Percentiles rank a stretch among this genome's conserved stretches.
phyloP scores from a whole-genome alignment of 345 rosid genomes.

The Kernera saxatilis region DNA sequence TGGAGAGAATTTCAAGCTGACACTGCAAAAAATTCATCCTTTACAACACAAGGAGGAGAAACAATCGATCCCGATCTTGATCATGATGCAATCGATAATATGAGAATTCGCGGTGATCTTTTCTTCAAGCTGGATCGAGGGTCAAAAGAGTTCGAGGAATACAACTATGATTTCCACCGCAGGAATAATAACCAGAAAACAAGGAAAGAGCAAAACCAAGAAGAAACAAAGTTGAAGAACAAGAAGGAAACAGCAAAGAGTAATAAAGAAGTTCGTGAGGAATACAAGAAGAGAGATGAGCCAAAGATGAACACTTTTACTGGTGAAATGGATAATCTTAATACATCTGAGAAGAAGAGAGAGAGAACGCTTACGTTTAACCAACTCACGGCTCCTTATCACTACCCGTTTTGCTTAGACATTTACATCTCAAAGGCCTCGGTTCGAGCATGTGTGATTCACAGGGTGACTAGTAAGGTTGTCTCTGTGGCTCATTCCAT shows the following conservation, averaged over 20 bases:
- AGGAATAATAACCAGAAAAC: conserved; percentile 42
- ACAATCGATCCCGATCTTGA: conserved; percentile 31
- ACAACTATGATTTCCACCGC: conserved; percentile 64
- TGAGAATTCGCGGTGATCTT: conserved; percentile 76
- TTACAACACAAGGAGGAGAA: conserved; percentile 19
- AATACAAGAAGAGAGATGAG: conserved; percentile 24
- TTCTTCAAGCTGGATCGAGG: conserved; percentile 72
- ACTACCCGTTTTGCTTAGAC: conserved; percentile 84
- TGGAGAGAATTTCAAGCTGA: conserved; percentile 37
- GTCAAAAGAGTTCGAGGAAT: conserved; percentile 80
- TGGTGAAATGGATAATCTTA: neutral
- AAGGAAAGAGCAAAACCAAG: conserved; percentile 32
- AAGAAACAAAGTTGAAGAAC: conserved; percentile 28
- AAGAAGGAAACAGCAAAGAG: conserved; percentile 28
- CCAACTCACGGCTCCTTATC: conserved; percentile 83
- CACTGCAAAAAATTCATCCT: neutral
- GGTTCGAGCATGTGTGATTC: conserved; percentile 74
- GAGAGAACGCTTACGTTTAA: conserved; percentile 65
- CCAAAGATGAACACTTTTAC: conserved; percentile 18
- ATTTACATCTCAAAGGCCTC: conserved; percentile 78
- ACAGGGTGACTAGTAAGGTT: conserved; percentile 80
- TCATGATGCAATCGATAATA: conserved; percentile 66
- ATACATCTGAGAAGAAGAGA: conserved; percentile 35
- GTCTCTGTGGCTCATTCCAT: conserved; percentile 87
- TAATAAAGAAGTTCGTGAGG: conserved; percentile 21